Percentiles rank a stretch among this genome's conserved stretches.
These are phyloP conservation scores for Barnettozyma vustinii DNA, from an alignment of 805 yeast genomes.

Conservation along the genomic window DNA sequence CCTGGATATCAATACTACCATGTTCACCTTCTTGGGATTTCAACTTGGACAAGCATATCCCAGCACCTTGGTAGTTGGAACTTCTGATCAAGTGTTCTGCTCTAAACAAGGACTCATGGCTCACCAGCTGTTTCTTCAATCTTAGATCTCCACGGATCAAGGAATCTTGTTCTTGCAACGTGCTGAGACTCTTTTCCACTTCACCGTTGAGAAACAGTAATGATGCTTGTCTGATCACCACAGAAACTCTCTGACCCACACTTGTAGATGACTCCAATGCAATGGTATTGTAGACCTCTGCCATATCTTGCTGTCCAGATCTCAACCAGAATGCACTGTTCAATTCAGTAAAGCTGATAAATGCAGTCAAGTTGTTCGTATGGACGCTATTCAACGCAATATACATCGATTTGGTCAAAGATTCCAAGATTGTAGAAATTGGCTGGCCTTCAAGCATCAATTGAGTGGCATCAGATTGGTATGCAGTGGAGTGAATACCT, in stretches of 20 bases:
- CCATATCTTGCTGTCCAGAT: constrained; percentile 42
- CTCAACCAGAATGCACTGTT: constrained; percentile 45
- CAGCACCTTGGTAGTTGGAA: constrained; percentile 24
- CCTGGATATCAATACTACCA: constrained; percentile 24
- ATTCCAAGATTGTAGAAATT: constrained; percentile 43
- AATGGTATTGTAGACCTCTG: constrained; percentile 42
- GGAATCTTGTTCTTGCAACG: constrained; percentile 31
- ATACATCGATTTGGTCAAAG: constrained; percentile 50
- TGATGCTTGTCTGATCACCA: constrained; percentile 36
- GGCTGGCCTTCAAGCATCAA: constrained; percentile 47
- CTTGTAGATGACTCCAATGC: constrained; percentile 36
- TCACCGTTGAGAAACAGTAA: constrained; percentile 35
- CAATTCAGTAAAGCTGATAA: constrained; percentile 42
- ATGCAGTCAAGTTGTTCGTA: constrained; percentile 25
- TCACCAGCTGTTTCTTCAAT: constrained; percentile 36
- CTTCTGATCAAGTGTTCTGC: constrained; percentile 28
- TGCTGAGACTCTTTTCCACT: constrained; percentile 33
- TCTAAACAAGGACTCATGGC: constrained; percentile 35
- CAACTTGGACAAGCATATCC: constrained; percentile 18
- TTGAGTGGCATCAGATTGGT: constrained; percentile 58
- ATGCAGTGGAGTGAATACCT: constrained; percentile 48
- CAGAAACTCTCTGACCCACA: constrained; percentile 34
- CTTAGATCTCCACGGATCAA: constrained; percentile 15
- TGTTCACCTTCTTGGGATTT: constrained; percentile 18
- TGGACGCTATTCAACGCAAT: constrained; percentile 43